These are phyloP conservation scores for Melocanna baccifera DNA, from an alignment of 176 grass and related monocot genomes.

Conservation along the genomic window DNA sequence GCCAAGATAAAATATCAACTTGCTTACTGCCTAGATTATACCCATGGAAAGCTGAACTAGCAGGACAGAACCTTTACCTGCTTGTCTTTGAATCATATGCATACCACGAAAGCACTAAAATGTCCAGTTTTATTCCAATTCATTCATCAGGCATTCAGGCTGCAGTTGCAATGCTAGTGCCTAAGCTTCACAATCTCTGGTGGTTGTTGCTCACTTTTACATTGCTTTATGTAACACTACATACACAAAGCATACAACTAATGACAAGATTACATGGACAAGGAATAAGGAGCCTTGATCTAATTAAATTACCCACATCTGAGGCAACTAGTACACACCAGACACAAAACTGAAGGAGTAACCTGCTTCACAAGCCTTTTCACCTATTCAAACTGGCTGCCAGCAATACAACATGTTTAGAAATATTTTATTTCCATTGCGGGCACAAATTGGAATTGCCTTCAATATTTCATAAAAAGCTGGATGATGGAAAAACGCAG, in stretches of 20 bases:
- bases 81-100: neutral
- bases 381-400: neutral
- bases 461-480: constrained; percentile 22
- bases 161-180: neutral
- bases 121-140: neutral
- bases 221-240: constrained; percentile 3
- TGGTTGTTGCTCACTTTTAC: constrained; percentile 12
- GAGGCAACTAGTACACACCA: neutral
- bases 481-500: neutral
- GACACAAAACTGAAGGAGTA: constrained; percentile 25
- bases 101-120: neutral
- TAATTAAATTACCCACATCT: neutral
- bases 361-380: constrained; percentile 7
- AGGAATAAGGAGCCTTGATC: neutral
- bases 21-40: no score
- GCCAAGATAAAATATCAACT: no score
- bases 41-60: neutral
- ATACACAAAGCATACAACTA: constrained; percentile 20
- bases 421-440: constrained; percentile 13
- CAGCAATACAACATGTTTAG: neutral
- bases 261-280: constrained; percentile 8
- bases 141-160: neutral
- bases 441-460: constrained; percentile 2
- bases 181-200: neutral
- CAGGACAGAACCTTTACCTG: no score